These are phyloP conservation scores for Boletellus sp. DNA, from an alignment of 768 basidiomycete species.

Conservation along the genomic window DNA sequence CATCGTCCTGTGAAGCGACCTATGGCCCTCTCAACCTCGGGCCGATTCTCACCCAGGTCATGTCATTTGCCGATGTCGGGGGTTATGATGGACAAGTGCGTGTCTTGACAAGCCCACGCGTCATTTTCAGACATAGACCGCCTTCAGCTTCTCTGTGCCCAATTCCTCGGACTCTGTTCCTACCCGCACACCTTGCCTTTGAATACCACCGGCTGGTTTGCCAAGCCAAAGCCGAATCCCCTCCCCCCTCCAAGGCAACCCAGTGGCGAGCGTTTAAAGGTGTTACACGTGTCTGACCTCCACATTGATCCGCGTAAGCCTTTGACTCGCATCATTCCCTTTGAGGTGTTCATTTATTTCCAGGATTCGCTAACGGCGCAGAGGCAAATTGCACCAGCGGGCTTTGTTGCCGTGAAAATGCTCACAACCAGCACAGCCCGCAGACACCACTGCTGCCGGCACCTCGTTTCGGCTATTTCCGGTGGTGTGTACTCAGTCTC, in stretches of 20 bases:
- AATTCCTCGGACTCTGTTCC: slow-evolving; percentile 55
- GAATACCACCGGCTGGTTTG: slow-evolving; percentile 66
- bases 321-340: background rate
- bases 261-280: slow-evolving; percentile 64
- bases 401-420: slow-evolving; percentile 61
- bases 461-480: slow-evolving; percentile 63
- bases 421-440: slow-evolving; percentile 47
- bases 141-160: slow-evolving; percentile 52
- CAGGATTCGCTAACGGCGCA: slow-evolving; percentile 65
- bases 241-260: slow-evolving; percentile 55
- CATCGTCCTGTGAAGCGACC: slow-evolving; percentile 44
- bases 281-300: slow-evolving; percentile 74
- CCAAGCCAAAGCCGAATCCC: slow-evolving; percentile 71
- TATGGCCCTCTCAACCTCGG: slow-evolving; percentile 51
- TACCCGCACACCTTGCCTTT: slow-evolving; percentile 56
- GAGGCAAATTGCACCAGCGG: slow-evolving; percentile 71
- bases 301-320: slow-evolving; percentile 68
- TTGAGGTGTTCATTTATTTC: background rate
- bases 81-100: slow-evolving; percentile 70
- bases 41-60: slow-evolving; percentile 63
- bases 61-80: slow-evolving; percentile 66
- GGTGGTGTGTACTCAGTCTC: slow-evolving; percentile 40
- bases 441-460: slow-evolving; percentile 52
- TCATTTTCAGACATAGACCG: background rate
- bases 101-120: background rate